These are phyloP conservation scores for Suillus subluteus DNA, from an alignment of 768 basidiomycete species.

Conservation along the genomic window DNA sequence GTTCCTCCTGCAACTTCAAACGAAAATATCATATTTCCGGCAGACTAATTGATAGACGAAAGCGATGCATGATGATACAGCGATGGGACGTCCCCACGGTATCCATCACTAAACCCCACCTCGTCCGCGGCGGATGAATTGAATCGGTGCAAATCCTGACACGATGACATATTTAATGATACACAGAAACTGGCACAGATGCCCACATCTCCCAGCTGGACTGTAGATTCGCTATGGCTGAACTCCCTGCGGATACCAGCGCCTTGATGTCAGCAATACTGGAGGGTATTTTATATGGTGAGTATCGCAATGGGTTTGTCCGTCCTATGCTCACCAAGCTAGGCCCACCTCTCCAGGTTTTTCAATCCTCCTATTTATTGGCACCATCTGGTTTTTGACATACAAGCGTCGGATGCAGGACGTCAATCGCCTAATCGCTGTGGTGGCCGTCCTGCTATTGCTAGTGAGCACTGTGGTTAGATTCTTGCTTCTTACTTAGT, in stretches of 20 bases:
- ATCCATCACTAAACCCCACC: background rate
- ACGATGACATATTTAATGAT: background rate
- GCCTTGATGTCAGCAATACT: background rate
- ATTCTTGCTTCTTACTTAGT: background rate
- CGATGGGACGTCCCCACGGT: background rate
- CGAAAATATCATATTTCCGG: background rate
- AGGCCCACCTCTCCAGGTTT: background rate
- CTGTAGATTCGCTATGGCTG: background rate
- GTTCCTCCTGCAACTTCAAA: background rate
- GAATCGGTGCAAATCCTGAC: background rate
- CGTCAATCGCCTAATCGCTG: conserved; percentile 20
- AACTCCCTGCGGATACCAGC: background rate
- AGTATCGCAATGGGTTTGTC: background rate
- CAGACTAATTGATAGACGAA: background rate
- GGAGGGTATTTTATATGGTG: conserved; percentile 1
- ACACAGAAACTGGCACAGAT: background rate
- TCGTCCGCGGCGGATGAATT: background rate
- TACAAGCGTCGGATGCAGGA: conserved; percentile 1
- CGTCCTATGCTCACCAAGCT: background rate
- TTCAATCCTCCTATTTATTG: background rate
- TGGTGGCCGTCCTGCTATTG: conserved; percentile 22
- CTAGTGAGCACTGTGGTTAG: conserved; percentile 26
- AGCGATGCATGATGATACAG: background rate
- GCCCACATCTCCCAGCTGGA: background rate
- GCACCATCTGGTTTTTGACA: background rate